Conservation (phyloP, 2,329 filamentous ascomycete species). For the Ramularia collo-cygni region DNA sequence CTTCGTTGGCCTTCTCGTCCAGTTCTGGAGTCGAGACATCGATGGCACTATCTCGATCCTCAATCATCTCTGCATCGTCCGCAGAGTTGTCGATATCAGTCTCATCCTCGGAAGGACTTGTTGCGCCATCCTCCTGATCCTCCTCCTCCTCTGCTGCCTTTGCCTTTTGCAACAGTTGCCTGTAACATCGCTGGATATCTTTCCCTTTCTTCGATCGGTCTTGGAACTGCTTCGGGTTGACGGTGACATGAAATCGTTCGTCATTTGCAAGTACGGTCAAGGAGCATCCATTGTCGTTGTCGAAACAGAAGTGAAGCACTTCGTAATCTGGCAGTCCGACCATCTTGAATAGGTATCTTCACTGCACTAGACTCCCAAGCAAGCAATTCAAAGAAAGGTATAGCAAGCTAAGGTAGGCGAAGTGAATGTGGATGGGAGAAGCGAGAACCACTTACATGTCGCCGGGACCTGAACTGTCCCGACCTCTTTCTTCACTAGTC, state of each 20-base stretch:
- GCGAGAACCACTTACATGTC: neutral
- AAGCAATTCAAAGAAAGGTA: neutral
- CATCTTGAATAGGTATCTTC: constrained; percentile 11
- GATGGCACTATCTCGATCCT: constrained; percentile 25
- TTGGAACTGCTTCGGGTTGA: constrained; percentile 21
- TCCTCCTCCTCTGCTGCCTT: constrained; percentile 14
- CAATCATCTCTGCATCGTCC: constrained; percentile 9
- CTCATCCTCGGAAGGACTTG: constrained; percentile 1
- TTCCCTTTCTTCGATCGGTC: constrained; percentile 15
- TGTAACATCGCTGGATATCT: constrained; percentile 19
- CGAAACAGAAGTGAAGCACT: constrained; percentile 28
- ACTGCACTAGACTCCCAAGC: no score
- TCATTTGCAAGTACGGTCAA: constrained; percentile 27
- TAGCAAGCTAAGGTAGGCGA: neutral
- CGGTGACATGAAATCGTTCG: constrained; percentile 29
- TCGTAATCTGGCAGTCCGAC: constrained; percentile 21
- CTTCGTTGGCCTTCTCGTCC: constrained; percentile 8
- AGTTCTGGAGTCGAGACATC: constrained; percentile 14
- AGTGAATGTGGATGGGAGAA: neutral
- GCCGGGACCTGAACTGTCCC: neutral
- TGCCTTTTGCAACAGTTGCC: constrained; percentile 18
- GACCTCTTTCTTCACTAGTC: neutral
- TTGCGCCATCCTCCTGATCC: constrained; percentile 1
- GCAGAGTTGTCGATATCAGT: constrained; percentile 13
- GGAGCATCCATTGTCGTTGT: constrained; percentile 27